Base-by-base conservation (phyloP, 352 stramenopile genomes). In the Globisporangium yorkense region DNA sequence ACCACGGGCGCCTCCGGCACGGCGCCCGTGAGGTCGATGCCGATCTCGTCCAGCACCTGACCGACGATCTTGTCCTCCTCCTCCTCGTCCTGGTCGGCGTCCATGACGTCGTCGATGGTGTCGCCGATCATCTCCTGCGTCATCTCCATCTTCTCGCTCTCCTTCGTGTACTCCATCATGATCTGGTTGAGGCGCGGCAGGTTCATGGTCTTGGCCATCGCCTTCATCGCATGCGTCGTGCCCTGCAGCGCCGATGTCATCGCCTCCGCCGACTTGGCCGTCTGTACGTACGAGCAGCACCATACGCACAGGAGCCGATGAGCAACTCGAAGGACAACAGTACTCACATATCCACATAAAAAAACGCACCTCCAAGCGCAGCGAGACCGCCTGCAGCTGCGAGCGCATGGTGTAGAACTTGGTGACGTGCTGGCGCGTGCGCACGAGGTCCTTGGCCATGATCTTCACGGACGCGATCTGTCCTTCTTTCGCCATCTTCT, bases 391-490 rank as follows among this genome's bases (percentile, higher is more conserved):
- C 73, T 99, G 94, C 45, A 99, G 77, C 71, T 99, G 96, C 68
- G 88, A 97, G 44, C 92, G 80, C 92, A 99, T 98, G 50, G 97
- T 97, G 70, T 99, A 98, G 67, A 98, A 99, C 80, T 98, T 98
- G 51, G 91, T 97, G 51, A 98, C 87, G 66, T 99, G 96, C 74
- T 98, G 92, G 10, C 94, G 74, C 54, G 94, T 98, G 59, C 96
- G 88, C 53, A 99, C 89, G 45, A 97, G 73, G 75, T 98, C 95
- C 74, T 98, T 97, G 50, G 94, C 94, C 92, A 98, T 98, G 65
- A 98, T 97, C 72, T 98, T 98, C 31, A 99, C 96, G 18, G 85
- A 86, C 48, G 80, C 86, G 77, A 98, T 99, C 74, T 99, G 96
- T 44, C 94, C 89, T 50, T 98, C 86, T 51, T 97, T 97, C 45